Conservation (phyloP, 768 basidiomycete species). For the Melanogaster broomeanus region DNA sequence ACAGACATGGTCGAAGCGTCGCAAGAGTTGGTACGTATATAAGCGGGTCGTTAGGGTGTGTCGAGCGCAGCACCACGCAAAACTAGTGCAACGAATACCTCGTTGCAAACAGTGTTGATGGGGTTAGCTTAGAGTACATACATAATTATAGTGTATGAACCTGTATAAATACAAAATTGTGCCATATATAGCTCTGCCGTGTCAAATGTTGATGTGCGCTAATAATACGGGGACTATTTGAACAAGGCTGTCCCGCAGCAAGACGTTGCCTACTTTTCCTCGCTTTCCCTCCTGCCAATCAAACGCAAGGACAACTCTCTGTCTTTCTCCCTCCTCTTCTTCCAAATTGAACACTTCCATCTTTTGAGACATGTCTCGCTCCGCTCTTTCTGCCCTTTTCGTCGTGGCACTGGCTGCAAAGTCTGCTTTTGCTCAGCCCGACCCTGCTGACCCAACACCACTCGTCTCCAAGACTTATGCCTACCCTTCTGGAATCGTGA, state of each 20-base stretch:
- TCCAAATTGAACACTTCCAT: not conserved
- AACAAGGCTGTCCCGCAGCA: not conserved
- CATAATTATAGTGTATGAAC: too few species aligned
- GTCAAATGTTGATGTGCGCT: too few species aligned
- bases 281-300: not conserved
- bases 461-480: constrained; percentile 46
- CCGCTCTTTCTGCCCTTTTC: constrained; percentile 45
- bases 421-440: constrained; percentile 29
- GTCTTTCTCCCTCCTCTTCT: not conserved
- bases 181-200: too few species aligned
- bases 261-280: not conserved
- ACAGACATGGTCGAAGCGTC: too few species aligned
- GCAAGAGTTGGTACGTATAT: too few species aligned
- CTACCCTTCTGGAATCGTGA: constrained; percentile 45
- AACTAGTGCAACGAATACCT: too few species aligned
- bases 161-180: too few species aligned
- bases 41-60: too few species aligned
- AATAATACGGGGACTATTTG: too few species aligned
- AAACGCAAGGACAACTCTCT: not conserved
- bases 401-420: constrained; percentile 32
- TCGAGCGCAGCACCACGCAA: too few species aligned
- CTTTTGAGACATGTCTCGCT: constrained; percentile 45
- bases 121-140: too few species aligned
- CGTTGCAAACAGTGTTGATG: too few species aligned
- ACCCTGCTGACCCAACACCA: constrained; percentile 48